A percentile compares a stretch with the other conserved stretches of the same genome.
These are phyloP conservation scores for Debaryomyces maramus DNA, from an alignment of 805 yeast species.

Conservation along the genomic window DNA sequence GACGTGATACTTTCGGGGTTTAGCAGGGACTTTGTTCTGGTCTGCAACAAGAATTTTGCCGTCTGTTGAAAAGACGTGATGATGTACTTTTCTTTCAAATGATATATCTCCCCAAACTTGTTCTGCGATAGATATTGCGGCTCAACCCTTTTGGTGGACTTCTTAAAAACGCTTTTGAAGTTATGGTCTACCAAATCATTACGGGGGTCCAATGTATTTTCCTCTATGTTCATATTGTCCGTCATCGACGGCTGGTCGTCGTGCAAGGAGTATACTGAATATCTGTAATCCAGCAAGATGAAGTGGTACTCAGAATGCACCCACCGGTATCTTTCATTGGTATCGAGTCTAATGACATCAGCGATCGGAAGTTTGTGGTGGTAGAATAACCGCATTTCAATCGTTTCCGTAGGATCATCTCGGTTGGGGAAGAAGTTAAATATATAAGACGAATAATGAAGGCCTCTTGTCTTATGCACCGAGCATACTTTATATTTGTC, in stretches of 20 bases:
- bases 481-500: neutral
- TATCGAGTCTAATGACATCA: neutral
- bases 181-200: neutral
- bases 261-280: neutral
- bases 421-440: neutral
- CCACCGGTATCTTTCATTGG: slow-evolving; percentile 1
- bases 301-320: slow-evolving; percentile 1
- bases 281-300: neutral
- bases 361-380: slow-evolving; percentile 2
- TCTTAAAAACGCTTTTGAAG: neutral
- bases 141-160: neutral
- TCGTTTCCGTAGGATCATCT: neutral
- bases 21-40: neutral
- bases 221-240: neutral
- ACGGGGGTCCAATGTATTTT: neutral
- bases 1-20: neutral
- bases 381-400: neutral
- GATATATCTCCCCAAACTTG: neutral
- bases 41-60: neutral
- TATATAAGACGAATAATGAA: neutral
- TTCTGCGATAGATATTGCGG: neutral
- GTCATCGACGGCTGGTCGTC: neutral
- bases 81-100: neutral
- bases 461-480: neutral
- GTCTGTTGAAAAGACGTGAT: neutral